phyloP scores from a whole-genome alignment of 371 early-diverging fungal species.

The Batkoa obscura region DNA sequence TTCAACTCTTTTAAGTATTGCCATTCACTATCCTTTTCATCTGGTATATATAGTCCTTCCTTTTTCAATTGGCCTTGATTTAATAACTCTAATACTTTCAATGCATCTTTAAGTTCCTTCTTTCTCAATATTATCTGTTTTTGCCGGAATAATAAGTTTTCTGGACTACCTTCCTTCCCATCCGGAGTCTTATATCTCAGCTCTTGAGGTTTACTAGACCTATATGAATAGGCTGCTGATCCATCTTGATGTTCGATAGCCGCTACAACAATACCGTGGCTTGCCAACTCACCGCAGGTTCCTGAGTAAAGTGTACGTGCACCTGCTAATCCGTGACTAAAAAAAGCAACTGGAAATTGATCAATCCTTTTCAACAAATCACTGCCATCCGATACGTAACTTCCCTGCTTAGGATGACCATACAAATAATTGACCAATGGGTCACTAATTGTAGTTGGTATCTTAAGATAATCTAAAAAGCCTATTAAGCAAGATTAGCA shows the following conservation, averaged over 20 bases:
- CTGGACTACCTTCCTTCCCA: constrained; percentile 9
- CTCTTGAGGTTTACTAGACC: constrained; percentile 8
- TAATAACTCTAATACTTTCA: not conserved
- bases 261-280: constrained; percentile 24
- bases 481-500: not conserved
- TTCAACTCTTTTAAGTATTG: not conserved
- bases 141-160: constrained; percentile 11
- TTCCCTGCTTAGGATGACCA: constrained; percentile 7
- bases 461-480: not conserved
- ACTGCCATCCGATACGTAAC: constrained; percentile 8
- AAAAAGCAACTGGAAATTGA: constrained; percentile 15
- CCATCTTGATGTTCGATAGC: constrained; percentile 33
- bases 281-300: constrained; percentile 25
- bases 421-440: not conserved
- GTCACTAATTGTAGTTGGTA: not conserved
- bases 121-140: constrained; percentile 18
- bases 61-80: not conserved
- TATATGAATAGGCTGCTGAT: constrained; percentile 14
- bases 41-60: not conserved
- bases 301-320: constrained; percentile 20
- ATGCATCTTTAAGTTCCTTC: constrained; percentile 14
- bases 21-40: not conserved
- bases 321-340: constrained; percentile 24
- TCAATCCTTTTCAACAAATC: not conserved
- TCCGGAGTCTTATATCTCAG: constrained; percentile 8